Percentiles rank a stretch among this genome's conserved stretches.
Conservation (phyloP, 495 filamentous ascomycete genomes). For the Podospora conica region DNA sequence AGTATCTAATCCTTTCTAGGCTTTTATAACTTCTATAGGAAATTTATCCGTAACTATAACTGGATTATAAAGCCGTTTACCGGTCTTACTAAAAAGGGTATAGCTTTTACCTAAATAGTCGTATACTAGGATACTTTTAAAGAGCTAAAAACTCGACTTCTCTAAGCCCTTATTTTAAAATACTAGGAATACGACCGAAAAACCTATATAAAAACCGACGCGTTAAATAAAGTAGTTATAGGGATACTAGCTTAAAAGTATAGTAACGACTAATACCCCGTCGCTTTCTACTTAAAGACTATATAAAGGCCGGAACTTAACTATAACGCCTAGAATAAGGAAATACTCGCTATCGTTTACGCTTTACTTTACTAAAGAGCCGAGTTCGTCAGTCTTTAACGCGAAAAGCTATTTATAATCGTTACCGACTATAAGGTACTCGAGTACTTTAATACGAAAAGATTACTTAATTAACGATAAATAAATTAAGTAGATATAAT, state of each 20-base stretch:
- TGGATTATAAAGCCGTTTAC: neutral
- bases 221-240: neutral
- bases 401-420: neutral
- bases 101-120: neutral
- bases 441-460: neutral
- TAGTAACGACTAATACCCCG: neutral
- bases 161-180: neutral
- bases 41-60: neutral
- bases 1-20: too few relatives aligned
- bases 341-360: neutral
- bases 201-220: neutral
- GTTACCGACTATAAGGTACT: neutral
- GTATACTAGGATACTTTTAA: neutral
- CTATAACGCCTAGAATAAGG: neutral
- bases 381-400: neutral
- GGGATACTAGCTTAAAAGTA: neutral
- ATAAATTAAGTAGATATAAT: too few relatives aligned
- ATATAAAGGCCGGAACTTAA: neutral
- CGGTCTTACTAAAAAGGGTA: neutral
- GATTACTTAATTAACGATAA: neutral
- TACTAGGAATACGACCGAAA: neutral
- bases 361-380: neutral
- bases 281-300: neutral
- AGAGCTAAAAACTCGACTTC: neutral
- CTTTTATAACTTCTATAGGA: neutral